These are phyloP conservation scores for Multifurca ochricompacta DNA, from an alignment of 768 basidiomycete genomes.

Conservation along the genomic window DNA sequence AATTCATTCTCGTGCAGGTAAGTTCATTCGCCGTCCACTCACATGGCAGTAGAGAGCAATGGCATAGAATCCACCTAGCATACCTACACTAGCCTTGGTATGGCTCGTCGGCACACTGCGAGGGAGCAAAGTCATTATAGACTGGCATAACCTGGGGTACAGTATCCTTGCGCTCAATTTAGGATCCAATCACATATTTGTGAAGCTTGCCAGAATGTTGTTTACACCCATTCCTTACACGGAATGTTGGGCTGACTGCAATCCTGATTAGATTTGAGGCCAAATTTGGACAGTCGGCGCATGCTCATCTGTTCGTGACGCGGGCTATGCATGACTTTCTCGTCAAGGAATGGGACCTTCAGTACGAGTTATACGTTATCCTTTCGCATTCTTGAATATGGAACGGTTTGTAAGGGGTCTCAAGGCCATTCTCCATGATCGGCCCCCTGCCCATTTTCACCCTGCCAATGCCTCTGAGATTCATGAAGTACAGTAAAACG, in stretches of 20 bases:
- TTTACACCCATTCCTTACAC: neutral
- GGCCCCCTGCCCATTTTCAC: slow-evolving; percentile 83
- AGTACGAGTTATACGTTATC: slow-evolving; percentile 40
- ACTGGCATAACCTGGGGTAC: slow-evolving; percentile 98
- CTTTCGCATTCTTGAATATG: neutral
- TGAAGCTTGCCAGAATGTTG: slow-evolving; percentile 69
- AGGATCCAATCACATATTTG: slow-evolving; percentile 60
- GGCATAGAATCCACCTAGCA: slow-evolving; percentile 87
- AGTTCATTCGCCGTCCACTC: slow-evolving; percentile 22
- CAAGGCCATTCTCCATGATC: slow-evolving; percentile 78
- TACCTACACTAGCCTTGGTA: slow-evolving; percentile 85
- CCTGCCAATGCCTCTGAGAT: slow-evolving; percentile 59
- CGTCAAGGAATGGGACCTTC: slow-evolving; percentile 61
- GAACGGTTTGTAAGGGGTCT: slow-evolving; percentile 46
- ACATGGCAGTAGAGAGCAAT: neutral
- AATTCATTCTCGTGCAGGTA: slow-evolving; percentile 88
- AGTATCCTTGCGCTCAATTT: slow-evolving; percentile 82
- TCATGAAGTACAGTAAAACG: slow-evolving; percentile 52
- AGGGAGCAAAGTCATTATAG: slow-evolving; percentile 85
- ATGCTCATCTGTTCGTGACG: slow-evolving; percentile 92
- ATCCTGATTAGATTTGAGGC: slow-evolving; percentile 61
- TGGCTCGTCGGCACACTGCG: slow-evolving; percentile 61
- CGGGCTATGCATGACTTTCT: slow-evolving; percentile 73
- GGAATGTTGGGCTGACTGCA: neutral
- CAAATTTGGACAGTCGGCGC: slow-evolving; percentile 71